Evolutionary conservation across 352 stramenopile genomes (phyloP).

Genomic region (Pythium brachiatum): DNA sequence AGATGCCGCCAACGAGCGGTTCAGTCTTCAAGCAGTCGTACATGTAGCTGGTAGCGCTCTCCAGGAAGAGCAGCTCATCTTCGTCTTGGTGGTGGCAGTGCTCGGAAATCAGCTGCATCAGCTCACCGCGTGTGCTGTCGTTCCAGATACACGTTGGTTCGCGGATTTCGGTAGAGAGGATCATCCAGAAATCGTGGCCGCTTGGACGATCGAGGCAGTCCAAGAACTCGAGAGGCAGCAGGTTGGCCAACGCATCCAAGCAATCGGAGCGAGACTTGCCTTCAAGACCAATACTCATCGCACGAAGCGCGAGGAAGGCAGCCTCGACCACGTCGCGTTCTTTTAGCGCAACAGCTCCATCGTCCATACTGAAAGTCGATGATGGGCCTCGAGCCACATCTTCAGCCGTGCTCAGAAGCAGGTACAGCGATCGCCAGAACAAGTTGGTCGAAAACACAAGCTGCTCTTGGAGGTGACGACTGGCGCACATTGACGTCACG

Average conservation of each 20-base stretch:
- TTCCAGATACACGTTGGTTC: conserved; percentile 83
- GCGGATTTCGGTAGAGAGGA: conserved; percentile 67
- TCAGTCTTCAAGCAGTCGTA: conserved; percentile 78
- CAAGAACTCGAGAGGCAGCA: conserved; percentile 73
- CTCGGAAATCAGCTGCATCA: conserved; percentile 74
- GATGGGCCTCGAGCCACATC: conserved; percentile 41
- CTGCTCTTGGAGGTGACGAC: conserved; percentile 51
- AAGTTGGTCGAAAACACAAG: conserved; percentile 61
- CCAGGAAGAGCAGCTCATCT: conserved; percentile 63
- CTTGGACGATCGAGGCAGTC: conserved; percentile 67
- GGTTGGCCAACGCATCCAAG: conserved; percentile 58
- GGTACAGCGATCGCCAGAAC: conserved; percentile 79
- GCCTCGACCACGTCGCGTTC: conserved; percentile 73
- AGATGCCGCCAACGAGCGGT: conserved; percentile 67
- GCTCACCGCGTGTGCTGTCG: conserved; percentile 47
- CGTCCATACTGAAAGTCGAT: conserved; percentile 30
- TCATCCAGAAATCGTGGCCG: conserved; percentile 70
- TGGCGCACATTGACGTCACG: conserved; percentile 61
- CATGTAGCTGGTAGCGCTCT: conserved; percentile 71
- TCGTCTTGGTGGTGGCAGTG: conserved; percentile 54
- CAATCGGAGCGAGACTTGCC: conserved; percentile 49
- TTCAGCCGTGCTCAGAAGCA: conserved; percentile 69
- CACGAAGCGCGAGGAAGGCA: conserved; percentile 62
- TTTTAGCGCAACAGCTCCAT: conserved; percentile 48
- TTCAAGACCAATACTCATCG: conserved; percentile 54